Conservation (phyloP, 257 asterid species). For the Solanum bulbocastanum region DNA sequence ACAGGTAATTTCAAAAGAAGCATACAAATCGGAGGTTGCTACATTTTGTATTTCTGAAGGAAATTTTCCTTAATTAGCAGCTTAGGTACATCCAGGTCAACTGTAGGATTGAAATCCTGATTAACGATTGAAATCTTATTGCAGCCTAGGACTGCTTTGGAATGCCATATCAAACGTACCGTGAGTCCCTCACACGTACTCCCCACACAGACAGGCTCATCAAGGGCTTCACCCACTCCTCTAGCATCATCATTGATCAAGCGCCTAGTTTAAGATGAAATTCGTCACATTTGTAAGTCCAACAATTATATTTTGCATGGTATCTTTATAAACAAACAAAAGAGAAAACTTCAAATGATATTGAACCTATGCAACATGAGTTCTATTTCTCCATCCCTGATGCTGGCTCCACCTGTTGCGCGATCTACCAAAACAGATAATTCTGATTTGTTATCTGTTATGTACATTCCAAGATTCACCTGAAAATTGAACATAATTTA, state of each 20-base stretch:
- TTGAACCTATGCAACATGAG: conserved; percentile 75
- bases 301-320: background rate
- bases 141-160: background rate
- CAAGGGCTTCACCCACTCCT: conserved; percentile 65
- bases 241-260: conserved; percentile 41
- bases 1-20: background rate
- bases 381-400: conserved; percentile 72
- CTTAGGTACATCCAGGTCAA: background rate
- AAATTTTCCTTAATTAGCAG: background rate
- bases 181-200: conserved; percentile 53
- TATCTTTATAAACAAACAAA: background rate
- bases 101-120: background rate
- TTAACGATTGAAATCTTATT: background rate
- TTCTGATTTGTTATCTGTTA: conserved; percentile 53
- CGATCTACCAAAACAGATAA: conserved; percentile 79
- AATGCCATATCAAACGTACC: conserved; percentile 22
- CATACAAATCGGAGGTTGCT: background rate
- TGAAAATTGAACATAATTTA: conserved; percentile 9
- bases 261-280: conserved; percentile 35
- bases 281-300: background rate
- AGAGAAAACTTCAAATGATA: background rate
- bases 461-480: conserved; percentile 68
- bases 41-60: background rate
- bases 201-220: conserved; percentile 50
- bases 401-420: conserved; percentile 86